Evolutionary conservation across 768 basidiomycete species (phyloP).

Genomic region (Amanita pallidorosea): DNA sequence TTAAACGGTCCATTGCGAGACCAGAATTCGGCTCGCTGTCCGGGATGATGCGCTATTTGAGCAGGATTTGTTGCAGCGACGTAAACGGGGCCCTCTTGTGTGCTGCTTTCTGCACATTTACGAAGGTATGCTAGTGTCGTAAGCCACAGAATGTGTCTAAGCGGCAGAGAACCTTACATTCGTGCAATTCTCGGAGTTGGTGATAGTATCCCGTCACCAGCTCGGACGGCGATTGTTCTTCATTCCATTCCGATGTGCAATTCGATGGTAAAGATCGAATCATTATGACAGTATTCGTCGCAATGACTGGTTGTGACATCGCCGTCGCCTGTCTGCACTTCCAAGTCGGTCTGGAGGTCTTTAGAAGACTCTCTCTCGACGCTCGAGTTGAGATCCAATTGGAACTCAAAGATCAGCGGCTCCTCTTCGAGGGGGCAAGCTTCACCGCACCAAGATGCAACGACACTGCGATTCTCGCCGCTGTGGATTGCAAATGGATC

Average conservation of each 20-base stretch:
- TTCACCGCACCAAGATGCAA: conserved; percentile 32
- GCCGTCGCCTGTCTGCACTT: background rate
- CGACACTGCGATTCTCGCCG: conserved; percentile 27
- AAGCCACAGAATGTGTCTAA: background rate
- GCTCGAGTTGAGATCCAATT: conserved; percentile 26
- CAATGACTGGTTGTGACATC: background rate
- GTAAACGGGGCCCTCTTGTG: background rate
- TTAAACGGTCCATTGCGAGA: background rate
- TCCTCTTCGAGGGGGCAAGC: conserved; percentile 51
- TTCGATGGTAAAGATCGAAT: background rate
- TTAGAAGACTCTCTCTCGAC: background rate
- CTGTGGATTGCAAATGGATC: conserved; percentile 68
- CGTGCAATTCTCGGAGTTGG: background rate
- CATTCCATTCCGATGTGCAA: background rate
- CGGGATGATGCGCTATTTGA: background rate
- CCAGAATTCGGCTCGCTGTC: conserved; percentile 1
- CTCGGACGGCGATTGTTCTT: background rate
- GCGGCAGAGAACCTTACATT: background rate
- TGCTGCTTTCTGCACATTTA: background rate
- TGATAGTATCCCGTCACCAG: background rate
- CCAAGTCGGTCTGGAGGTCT: background rate
- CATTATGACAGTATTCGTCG: background rate
- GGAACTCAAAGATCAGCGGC: conserved; percentile 57
- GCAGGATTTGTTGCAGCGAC: background rate
- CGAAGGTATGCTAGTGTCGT: background rate